Percentiles rank a stretch among this genome's conserved stretches.
phyloP scores from a whole-genome alignment of 352 stramenopile genomes.

The Pythium rishiriense region DNA sequence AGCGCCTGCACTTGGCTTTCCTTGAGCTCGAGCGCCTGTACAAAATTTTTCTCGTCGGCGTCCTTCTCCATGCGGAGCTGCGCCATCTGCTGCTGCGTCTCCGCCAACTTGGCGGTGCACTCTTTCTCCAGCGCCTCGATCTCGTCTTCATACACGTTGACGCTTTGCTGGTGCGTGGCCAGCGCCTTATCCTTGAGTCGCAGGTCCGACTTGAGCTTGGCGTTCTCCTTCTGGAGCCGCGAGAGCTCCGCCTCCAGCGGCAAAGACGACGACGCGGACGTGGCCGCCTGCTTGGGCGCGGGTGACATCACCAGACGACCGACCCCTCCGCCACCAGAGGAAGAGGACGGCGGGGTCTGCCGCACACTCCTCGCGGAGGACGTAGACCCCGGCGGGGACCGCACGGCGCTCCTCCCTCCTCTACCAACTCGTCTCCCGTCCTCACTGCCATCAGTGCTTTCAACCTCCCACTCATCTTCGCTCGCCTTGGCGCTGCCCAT shows the following conservation, averaged over 20 bases:
- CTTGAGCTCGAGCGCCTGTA: conserved; percentile 74
- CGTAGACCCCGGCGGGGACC: conserved; percentile 21
- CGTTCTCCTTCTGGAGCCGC: conserved; percentile 57
- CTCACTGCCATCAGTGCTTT: not conserved
- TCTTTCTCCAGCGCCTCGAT: conserved; percentile 74
- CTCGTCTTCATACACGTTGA: conserved; percentile 74
- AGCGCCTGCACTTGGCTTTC: conserved; percentile 56
- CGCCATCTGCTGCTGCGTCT: conserved; percentile 54
- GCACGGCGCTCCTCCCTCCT: not conserved
- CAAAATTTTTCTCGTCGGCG: conserved; percentile 69
- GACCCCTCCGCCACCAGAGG: not conserved
- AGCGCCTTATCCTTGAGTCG: conserved; percentile 65
- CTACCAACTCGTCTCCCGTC: not conserved
- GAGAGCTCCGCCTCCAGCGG: conserved; percentile 12
- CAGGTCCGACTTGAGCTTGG: conserved; percentile 50
- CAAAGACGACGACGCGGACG: not conserved
- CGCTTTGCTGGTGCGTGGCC: conserved; percentile 49
- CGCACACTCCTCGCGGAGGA: conserved; percentile 15
- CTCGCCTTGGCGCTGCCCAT: conserved; percentile 23
- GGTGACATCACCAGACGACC: not conserved
- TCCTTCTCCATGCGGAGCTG: conserved; percentile 61
- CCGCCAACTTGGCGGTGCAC: conserved; percentile 65
- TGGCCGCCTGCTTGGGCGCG: not conserved
- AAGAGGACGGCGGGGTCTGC: conserved; percentile 25
- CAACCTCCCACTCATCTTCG: conserved; percentile 16